Conservation (phyloP, 768 basidiomycete genomes). For the Psilocybe subaeruginosa region DNA sequence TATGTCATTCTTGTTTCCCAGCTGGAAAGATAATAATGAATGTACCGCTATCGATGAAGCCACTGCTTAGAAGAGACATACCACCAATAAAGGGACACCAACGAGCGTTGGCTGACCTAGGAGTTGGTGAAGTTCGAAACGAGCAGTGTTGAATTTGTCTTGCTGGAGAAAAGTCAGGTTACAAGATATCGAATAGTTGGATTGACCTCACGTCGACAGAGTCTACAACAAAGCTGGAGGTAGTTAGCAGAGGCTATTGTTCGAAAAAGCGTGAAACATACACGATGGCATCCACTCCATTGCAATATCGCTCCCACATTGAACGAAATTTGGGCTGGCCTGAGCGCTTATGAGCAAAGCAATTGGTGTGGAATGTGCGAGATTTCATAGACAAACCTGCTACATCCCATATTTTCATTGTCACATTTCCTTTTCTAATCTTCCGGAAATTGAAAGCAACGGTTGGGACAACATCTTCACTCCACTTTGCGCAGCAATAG, state of each 20-base stretch:
- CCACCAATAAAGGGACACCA: constrained; percentile 83
- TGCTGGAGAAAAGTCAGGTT: constrained; percentile 42
- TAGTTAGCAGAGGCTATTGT: neutral
- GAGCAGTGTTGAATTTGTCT: constrained; percentile 81
- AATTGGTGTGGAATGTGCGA: neutral
- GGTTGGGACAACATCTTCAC: constrained; percentile 95
- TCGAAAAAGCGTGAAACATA: constrained; percentile 39
- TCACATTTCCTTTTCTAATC: constrained; percentile 87
- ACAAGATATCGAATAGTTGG: neutral
- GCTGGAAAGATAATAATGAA: constrained; percentile 29
- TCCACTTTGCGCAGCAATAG: constrained; percentile 63
- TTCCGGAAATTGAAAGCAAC: constrained; percentile 92
- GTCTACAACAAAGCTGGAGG: constrained; percentile 86
- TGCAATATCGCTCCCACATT: constrained; percentile 96
- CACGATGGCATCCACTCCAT: constrained; percentile 92
- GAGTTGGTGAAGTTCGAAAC: constrained; percentile 84
- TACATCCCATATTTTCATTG: constrained; percentile 94
- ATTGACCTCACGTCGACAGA: constrained; percentile 72
- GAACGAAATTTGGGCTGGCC: constrained; percentile 93
- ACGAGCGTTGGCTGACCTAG: constrained; percentile 64
- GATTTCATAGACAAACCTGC: constrained; percentile 58
- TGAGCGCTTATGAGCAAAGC: constrained; percentile 28
- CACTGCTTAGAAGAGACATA: constrained; percentile 38
- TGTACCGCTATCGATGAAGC: neutral
- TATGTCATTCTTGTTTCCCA: constrained; percentile 94